Base-by-base conservation (phyloP, 257 asterid species). In the Penstemon eatonii region DNA sequence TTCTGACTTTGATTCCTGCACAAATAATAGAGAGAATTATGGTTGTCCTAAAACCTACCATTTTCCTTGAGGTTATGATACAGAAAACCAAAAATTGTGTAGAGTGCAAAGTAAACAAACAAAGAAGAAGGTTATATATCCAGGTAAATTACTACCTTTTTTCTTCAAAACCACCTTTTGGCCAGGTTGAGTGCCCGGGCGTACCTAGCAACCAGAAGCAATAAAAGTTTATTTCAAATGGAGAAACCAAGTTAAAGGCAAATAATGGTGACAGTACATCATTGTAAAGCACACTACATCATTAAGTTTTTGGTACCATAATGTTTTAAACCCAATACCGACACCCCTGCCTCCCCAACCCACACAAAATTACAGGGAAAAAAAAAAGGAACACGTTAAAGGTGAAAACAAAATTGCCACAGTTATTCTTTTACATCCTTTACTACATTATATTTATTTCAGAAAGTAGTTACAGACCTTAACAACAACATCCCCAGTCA, bases 121-220 rank as follows among this genome's bases (percentile, higher is more conserved):
- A 37, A 62, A 65, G 58, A 67, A 62, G 70, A 56, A 7, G 15
- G 57, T 19, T 63, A 8, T 6, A 66, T 42, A 42, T 63, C 11
- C 43, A 73, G 55, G 56, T 15, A 60, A 60, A 73, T 18, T 36
- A 60, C 53, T 84, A 89, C 98, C 98, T 81, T 92, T 92, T 58
- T 77, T 87, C 81, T 76, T 84, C 67, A 92, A 81, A 68, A 87
- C 90, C 62, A 92, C 98, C 82, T 92, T 92, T 69, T 89, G 96
- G 49, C 98, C 96, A 60, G 98, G 92, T 79, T 92, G 96, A 65
- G 96, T 83, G 75, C 98, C 98, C 49, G 98, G 83, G 40, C 87
- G 95, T 62, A 87, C 96, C 96, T 89, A 70, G 72, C 77, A 71
- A 69, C 56, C 78, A 76, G 45, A 70, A 56, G 41, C 45, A 47